Conservation (phyloP, 257 asterid species). For the Sherardia arvensis region DNA sequence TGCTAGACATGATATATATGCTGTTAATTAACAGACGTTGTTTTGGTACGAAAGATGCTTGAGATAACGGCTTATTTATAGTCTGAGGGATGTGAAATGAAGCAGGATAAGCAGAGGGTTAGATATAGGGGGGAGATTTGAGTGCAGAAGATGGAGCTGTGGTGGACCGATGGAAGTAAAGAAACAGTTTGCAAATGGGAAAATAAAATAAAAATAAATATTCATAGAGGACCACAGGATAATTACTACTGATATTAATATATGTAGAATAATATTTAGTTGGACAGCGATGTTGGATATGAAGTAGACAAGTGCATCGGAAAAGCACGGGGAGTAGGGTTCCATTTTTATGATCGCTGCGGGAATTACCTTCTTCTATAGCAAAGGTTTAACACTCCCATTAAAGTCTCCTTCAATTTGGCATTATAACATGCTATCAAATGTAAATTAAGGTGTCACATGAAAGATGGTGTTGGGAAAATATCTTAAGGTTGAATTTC, state of each 20-base stretch:
- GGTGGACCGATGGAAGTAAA: conserved; percentile 4
- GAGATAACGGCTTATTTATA: neutral
- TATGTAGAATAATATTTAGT: no score
- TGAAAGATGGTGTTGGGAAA: no score
- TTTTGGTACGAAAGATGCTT: neutral
- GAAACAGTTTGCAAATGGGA: conserved; percentile 12
- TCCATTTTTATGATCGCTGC: conserved; percentile 8
- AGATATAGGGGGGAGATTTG: conserved; percentile 14
- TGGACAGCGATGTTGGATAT: conserved; percentile 27
- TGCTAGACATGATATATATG: conserved; percentile 22
- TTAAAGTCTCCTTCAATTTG: no score
- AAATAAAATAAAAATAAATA: no score
- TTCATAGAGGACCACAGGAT: conserved; percentile 26
- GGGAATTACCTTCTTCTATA: neutral
- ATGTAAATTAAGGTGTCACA: no score
- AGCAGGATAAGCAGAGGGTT: neutral
- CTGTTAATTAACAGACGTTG: neutral
- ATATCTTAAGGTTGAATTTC: no score
- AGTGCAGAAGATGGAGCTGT: conserved; percentile 2
- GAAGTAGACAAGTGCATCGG: conserved; percentile 33
- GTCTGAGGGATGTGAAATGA: neutral
- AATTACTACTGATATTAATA: neutral
- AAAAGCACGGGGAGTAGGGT: conserved; percentile 15
- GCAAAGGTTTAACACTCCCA: no score
- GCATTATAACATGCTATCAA: no score